Evolutionary conservation across 164 flowering plant species (phyloP).

Genomic region (Pachysandra terminalis): DNA sequence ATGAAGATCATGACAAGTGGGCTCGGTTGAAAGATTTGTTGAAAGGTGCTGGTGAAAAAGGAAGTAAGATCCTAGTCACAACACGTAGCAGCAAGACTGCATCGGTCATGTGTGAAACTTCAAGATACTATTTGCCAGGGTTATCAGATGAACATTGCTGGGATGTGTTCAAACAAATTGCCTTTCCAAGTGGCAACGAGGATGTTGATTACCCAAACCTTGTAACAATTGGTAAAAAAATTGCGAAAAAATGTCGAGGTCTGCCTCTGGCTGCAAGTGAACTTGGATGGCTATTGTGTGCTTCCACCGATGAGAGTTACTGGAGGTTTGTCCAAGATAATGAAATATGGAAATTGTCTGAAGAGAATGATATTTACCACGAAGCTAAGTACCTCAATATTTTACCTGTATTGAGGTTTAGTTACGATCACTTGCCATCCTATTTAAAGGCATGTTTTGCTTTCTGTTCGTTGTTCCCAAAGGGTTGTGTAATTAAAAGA

Average conservation of each 20-base stretch:
- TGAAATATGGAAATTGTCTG: conserved; percentile 14
- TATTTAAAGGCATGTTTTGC: conserved; percentile 15
- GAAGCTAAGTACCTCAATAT: too few species aligned
- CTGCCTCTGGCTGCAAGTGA: not conserved
- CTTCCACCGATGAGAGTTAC: not conserved
- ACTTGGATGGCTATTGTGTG: not conserved
- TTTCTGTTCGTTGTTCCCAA: conserved; percentile 12
- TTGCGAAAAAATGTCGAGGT: not conserved
- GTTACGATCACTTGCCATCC: conserved; percentile 17
- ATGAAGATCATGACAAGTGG: not conserved
- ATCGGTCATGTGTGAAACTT: not conserved
- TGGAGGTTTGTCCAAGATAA: conserved; percentile 6
- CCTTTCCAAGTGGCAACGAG: too few species aligned
- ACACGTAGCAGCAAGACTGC: not conserved
- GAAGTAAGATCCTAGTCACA: not conserved
- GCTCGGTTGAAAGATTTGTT: not conserved
- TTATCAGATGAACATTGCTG: not conserved
- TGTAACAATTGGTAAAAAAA: not conserved
- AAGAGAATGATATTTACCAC: too few species aligned
- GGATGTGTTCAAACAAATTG: not conserved
- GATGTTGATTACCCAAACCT: too few species aligned
- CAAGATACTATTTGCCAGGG: not conserved
- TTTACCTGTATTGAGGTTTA: conserved; percentile 12
- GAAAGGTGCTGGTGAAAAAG: not conserved
- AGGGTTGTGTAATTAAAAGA: conserved; percentile 7